These are phyloP conservation scores for Hypoxylon rickii DNA, from an alignment of 495 filamentous ascomycete species.

Conservation along the genomic window DNA sequence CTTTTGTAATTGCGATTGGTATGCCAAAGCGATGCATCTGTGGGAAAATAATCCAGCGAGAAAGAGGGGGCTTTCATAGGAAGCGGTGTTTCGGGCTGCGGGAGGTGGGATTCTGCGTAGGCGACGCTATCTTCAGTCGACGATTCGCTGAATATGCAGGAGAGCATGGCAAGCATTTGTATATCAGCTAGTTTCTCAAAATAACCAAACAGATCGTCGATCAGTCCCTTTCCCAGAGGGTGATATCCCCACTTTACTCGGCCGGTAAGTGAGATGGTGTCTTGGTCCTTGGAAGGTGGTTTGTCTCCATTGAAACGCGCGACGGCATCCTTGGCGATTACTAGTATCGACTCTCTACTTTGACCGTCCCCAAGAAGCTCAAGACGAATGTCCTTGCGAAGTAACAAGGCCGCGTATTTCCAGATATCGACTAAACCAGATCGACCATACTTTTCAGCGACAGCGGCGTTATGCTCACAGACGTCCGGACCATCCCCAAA, in stretches of 20 bases:
- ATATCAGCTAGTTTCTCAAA: slow-evolving; percentile 80
- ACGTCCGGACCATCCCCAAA: slow-evolving; percentile 79
- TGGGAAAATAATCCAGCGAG: slow-evolving; percentile 71
- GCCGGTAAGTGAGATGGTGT: slow-evolving; percentile 49
- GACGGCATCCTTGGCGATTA: slow-evolving; percentile 62
- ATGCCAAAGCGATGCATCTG: slow-evolving; percentile 61
- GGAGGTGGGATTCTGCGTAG: slow-evolving; percentile 50
- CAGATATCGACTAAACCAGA: slow-evolving; percentile 81
- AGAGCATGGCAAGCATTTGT: slow-evolving; percentile 95
- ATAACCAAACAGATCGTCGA: slow-evolving; percentile 70
- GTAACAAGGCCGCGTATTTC: slow-evolving; percentile 75
- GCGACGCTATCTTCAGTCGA: slow-evolving; percentile 52
- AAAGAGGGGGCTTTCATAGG: slow-evolving; percentile 68
- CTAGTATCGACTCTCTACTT: slow-evolving; percentile 60
- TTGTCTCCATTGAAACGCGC: slow-evolving; percentile 44
- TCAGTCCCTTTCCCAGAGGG: slow-evolving; percentile 77
- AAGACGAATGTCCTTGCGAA: slow-evolving; percentile 75
- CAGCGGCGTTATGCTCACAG: slow-evolving; percentile 78
- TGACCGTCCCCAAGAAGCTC: slow-evolving; percentile 58
- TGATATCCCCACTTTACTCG: slow-evolving; percentile 85
- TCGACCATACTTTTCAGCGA: slow-evolving; percentile 75
- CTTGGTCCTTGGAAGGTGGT: slow-evolving; percentile 1
- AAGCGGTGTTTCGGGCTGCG: slow-evolving; percentile 60
- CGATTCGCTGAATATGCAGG: slow-evolving; percentile 81
- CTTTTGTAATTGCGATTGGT: slow-evolving; percentile 38